phyloP scores from a whole-genome alignment of 2,329 filamentous ascomycete genomes.

The Dactylellina drechsleri region DNA sequence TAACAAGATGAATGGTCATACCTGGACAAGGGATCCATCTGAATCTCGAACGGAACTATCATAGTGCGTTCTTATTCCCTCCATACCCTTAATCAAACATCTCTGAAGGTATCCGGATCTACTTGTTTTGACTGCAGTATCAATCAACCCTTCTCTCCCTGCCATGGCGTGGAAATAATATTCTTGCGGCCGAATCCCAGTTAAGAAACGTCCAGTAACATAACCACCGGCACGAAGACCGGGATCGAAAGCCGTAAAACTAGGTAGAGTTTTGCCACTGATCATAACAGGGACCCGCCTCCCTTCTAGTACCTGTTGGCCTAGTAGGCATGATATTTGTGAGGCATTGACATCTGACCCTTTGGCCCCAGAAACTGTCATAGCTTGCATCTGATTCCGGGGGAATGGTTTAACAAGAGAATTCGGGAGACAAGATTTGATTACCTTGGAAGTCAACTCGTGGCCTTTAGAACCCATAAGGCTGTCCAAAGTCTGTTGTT shows the following conservation, averaged over 20 bases:
- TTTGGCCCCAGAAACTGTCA: conserved; percentile 97
- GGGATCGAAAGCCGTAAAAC: conserved; percentile 91
- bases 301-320: conserved; percentile 95
- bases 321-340: conserved; percentile 95
- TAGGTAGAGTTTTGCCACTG: conserved; percentile 93
- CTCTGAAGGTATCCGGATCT: conserved; percentile 95
- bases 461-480: conserved; percentile 79
- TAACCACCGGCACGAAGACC: conserved; percentile 90
- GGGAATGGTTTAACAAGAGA: conserved; percentile 92
- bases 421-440: conserved; percentile 78
- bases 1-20: conserved; percentile 11
- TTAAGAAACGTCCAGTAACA: conserved; percentile 95
- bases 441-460: conserved; percentile 80
- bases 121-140: conserved; percentile 98
- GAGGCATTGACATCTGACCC: conserved; percentile 93
- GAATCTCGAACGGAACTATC: conserved; percentile 93
- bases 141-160: conserved; percentile 95
- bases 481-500: conserved; percentile 89
- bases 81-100: conserved; percentile 98
- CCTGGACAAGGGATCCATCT: conserved; percentile 84
- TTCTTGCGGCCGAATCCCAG: conserved; percentile 94
- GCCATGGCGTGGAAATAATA: conserved; percentile 99
- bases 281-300: conserved; percentile 96
- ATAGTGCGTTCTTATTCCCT: conserved; percentile 89
- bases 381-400: conserved; percentile 97